Evolutionary conservation across 495 filamentous ascomycete genomes (phyloP), one percentile per base, ranked within the genome.

Genomic region (Penicillium taxi): DNA sequence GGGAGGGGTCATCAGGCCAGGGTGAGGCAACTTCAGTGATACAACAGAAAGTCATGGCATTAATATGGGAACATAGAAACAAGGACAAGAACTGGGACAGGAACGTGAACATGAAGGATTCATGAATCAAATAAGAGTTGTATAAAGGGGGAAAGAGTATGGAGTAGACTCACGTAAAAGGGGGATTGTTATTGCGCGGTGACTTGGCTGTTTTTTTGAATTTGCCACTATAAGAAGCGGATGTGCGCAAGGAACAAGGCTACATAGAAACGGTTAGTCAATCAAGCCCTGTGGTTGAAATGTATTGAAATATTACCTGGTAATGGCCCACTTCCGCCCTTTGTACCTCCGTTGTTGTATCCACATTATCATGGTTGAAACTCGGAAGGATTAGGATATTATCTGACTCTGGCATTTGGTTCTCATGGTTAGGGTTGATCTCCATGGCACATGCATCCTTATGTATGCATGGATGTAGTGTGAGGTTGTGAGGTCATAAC

Each of bases 221-320:
- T 45, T 42, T 22, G 50, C 50, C 50, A 50, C 47, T 53, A 45
- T 44, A 42, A 35, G 40, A 37, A 36, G 9, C 18, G 33, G 9
- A 39, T 29, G 32, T 31, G 45, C 30, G 41, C 43, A 37, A 40
- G 39, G 39, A 48, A 46, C 35, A 45, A 35, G 41, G 38, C 47
- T 50, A 50, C 43, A 43, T 30, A 40, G 39, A 44, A 39, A 39
- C 32, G 12, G 38, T 49, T 37, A 39, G 45, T 41, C 37, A 33
- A 52, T 52, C 44, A 44, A 40, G 40, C n/a, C n/a, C n/a, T n/a
- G n/a, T n/a, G n/a, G n/a, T 28, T 32, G 28, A 37, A 44, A 31
- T 24, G 42, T 35, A 50, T 45, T 35, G 42, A 45, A 42, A 42
- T 30, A n/a, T n/a, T 24, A 28, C 31, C 32, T 32, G 25, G 42